These are phyloP conservation scores for Poteriospumella lacustris DNA, from an alignment of 108 stramenopile species.

Conservation along the genomic window DNA sequence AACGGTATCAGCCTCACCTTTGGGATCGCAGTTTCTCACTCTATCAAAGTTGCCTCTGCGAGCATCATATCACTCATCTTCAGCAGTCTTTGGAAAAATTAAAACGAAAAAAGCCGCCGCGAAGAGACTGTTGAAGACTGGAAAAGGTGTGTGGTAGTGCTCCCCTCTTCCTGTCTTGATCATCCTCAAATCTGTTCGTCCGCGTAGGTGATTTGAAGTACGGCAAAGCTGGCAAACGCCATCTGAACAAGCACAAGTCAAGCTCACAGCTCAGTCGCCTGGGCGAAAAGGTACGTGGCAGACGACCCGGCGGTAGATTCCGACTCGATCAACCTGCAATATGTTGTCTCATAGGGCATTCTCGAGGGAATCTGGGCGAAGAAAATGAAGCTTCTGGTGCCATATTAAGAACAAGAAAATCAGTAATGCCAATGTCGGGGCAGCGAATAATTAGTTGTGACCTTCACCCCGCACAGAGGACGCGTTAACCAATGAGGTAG, in stretches of 20 bases:
- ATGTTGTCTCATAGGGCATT: too few relatives aligned
- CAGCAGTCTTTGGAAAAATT: too few relatives aligned
- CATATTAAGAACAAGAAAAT: not conserved
- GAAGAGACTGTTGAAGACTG: not conserved
- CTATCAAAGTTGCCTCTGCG: too few relatives aligned
- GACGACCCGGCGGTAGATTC: too few relatives aligned
- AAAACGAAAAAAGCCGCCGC: not conserved
- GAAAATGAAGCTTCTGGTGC: not conserved
- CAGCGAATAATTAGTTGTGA: too few relatives aligned
- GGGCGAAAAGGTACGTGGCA: not conserved
- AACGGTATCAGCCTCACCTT: too few relatives aligned
- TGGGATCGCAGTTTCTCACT: too few relatives aligned
- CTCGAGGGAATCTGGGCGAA: too few relatives aligned
- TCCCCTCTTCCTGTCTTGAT: not conserved
- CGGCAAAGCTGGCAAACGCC: not conserved
- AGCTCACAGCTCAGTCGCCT: not conserved
- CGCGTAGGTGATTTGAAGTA: not conserved
- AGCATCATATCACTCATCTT: too few relatives aligned
- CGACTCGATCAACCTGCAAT: too few relatives aligned
- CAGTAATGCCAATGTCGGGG: too few relatives aligned
- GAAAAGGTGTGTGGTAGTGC: not conserved
- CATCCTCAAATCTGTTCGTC: not conserved
- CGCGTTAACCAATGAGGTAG: conserved; percentile 4
- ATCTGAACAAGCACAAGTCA: not conserved
- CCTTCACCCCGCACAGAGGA: too few relatives aligned